Conservation (phyloP, 257 asterid species). For the Nicotiana benthamiana region DNA sequence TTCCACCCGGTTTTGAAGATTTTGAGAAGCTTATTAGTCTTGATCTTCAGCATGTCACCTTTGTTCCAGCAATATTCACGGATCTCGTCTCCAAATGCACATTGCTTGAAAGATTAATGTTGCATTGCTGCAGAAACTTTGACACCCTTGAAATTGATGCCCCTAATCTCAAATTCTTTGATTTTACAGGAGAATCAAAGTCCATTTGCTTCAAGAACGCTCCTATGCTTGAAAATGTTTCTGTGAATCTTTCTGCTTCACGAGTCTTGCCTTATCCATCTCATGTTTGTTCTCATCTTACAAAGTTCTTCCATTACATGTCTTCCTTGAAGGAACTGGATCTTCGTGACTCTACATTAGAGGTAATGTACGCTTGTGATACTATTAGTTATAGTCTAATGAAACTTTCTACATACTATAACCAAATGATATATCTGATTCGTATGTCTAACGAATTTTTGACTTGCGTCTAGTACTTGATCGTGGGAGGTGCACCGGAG, state of each 20-base stretch:
- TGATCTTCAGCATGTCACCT: slow-evolving; percentile 1
- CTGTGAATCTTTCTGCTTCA: not conserved
- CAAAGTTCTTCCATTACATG: not conserved
- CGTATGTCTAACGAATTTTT: not conserved
- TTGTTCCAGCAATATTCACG: slow-evolving; percentile 7
- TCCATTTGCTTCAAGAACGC: slow-evolving; percentile 9
- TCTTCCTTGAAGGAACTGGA: not conserved
- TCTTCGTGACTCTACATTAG: not conserved
- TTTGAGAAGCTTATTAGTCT: slow-evolving; percentile 10
- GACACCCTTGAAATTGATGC: slow-evolving; percentile 7
- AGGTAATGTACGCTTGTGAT: not conserved
- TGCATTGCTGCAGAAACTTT: slow-evolving; percentile 6
- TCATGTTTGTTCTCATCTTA: not conserved
- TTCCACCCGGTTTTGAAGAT: slow-evolving; percentile 1
- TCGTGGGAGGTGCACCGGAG: not conserved
- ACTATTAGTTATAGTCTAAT: not conserved
- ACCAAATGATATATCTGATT: not conserved
- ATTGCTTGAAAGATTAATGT: slow-evolving; percentile 5
- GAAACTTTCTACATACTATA: not conserved
- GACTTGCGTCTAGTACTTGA: not conserved
- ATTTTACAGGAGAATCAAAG: slow-evolving; percentile 8
- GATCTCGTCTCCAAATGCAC: slow-evolving; percentile 10
- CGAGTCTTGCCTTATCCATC: not conserved
- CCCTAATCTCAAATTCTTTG: not conserved
- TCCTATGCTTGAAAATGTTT: not conserved